Conservation (phyloP, 2,329 filamentous ascomycete genomes). For the Calycina herbarum region DNA sequence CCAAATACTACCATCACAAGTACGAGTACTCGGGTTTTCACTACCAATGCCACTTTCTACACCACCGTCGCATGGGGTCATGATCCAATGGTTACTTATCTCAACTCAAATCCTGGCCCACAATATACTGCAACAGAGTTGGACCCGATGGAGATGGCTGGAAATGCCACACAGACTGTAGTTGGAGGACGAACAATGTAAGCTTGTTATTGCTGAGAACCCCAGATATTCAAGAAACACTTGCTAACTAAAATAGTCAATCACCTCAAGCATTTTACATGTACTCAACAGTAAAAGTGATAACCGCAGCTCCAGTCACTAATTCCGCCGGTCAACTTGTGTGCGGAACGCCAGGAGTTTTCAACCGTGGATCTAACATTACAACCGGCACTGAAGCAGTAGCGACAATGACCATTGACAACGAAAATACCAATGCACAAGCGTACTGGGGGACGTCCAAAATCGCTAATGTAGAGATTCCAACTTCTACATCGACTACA, state of each 20-base stretch:
- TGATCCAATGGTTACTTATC: not conserved
- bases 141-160: not conserved
- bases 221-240: not conserved
- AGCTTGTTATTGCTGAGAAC: not conserved
- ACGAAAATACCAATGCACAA: constrained; percentile 5
- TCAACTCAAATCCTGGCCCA: constrained; percentile 2
- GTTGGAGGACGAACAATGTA: constrained; percentile 14
- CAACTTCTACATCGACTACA: not conserved
- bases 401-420: not conserved
- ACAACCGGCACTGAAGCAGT: too few relatives aligned
- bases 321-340: constrained; percentile 11
- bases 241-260: not conserved
- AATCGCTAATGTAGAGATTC: not conserved
- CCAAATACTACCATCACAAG: constrained; percentile 13
- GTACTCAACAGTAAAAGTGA: constrained; percentile 20
- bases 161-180: constrained; percentile 5
- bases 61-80: not conserved
- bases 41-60: not conserved
- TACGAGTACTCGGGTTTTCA: not conserved
- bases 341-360: constrained; percentile 12
- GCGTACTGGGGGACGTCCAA: constrained; percentile 3
- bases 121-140: not conserved
- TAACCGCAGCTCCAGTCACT: constrained; percentile 16
- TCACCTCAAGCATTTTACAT: constrained; percentile 22
- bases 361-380: not conserved